Percentiles rank a stretch among this genome's conserved stretches.
phyloP scores from a whole-genome alignment of 2,329 filamentous ascomycete species.

The Aspergillus niger region DNA sequence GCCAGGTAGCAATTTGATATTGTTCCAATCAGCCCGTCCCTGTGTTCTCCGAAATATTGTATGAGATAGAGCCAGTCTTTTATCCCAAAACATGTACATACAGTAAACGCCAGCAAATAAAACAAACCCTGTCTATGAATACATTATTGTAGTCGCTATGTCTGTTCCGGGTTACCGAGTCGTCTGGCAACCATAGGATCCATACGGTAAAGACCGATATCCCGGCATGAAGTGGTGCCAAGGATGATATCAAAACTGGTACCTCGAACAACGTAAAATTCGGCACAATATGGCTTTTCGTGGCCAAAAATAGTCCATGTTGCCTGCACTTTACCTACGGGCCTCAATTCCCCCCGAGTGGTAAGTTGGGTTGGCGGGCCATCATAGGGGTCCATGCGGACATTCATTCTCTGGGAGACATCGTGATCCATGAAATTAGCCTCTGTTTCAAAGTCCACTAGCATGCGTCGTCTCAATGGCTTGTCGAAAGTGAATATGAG shows the following conservation, averaged over 20 bases:
- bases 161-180: not conserved
- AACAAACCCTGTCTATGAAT: not conserved
- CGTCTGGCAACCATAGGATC: conserved; percentile 3
- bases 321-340: not conserved
- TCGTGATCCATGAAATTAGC: conserved; percentile 3
- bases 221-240: not conserved
- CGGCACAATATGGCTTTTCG: not conserved
- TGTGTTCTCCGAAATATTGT: too few species aligned
- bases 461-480: not conserved
- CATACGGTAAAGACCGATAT: not conserved
- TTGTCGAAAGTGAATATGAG: not conserved
- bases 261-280: not conserved
- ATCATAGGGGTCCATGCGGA: not conserved
- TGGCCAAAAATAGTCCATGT: not conserved
- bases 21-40: too few species aligned
- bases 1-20: too few species aligned
- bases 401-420: not conserved
- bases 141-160: not conserved
- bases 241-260: conserved; percentile 3
- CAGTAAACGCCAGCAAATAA: not conserved
- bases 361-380: not conserved
- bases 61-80: too few species aligned
- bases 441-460: conserved; percentile 7
- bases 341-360: not conserved
- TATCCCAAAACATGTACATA: too few species aligned